phyloP scores from a whole-genome alignment of 2,329 filamentous ascomycete genomes.

The Exophiala sp. region DNA sequence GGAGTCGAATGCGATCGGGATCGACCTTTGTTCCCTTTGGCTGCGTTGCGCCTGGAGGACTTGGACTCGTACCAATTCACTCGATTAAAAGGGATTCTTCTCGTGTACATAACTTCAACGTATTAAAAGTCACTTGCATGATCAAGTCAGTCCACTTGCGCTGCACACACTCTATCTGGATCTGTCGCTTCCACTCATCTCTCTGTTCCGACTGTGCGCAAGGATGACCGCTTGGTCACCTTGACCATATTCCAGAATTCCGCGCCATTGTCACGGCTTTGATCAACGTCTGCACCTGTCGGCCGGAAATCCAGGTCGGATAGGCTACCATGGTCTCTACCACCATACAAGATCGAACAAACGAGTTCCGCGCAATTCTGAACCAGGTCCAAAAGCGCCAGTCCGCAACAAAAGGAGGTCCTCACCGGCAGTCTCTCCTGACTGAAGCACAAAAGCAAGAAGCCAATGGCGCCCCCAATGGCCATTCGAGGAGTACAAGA shows the following conservation, averaged over 20 bases:
- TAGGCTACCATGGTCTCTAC: constrained; percentile 44
- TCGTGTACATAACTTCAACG: constrained; percentile 10
- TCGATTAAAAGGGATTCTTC: not conserved
- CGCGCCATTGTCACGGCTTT: not conserved
- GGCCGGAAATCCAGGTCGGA: not conserved
- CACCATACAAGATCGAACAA: constrained; percentile 93
- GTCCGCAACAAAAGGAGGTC: constrained; percentile 66
- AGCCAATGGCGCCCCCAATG: constrained; percentile 53
- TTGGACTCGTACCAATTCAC: not conserved
- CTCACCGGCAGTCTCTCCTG: constrained; percentile 75
- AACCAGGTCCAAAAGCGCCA: constrained; percentile 76
- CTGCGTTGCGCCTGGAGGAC: not conserved
- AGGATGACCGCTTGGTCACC: constrained; percentile 4
- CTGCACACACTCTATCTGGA: not conserved
- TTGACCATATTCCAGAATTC: not conserved
- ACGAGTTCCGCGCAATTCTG: constrained; percentile 90
- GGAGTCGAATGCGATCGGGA: not conserved
- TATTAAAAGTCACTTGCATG: not conserved
- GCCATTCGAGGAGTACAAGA: constrained; percentile 50
- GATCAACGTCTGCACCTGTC: not conserved
- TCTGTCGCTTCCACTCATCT: not conserved
- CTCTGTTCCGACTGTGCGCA: not conserved
- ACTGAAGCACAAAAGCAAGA: constrained; percentile 59
- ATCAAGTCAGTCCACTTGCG: not conserved
- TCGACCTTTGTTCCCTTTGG: not conserved